A percentile compares a stretch with the other conserved stretches of the same genome.
phyloP scores from a whole-genome alignment of 495 filamentous ascomycete species.

The Amorphotheca resinae region DNA sequence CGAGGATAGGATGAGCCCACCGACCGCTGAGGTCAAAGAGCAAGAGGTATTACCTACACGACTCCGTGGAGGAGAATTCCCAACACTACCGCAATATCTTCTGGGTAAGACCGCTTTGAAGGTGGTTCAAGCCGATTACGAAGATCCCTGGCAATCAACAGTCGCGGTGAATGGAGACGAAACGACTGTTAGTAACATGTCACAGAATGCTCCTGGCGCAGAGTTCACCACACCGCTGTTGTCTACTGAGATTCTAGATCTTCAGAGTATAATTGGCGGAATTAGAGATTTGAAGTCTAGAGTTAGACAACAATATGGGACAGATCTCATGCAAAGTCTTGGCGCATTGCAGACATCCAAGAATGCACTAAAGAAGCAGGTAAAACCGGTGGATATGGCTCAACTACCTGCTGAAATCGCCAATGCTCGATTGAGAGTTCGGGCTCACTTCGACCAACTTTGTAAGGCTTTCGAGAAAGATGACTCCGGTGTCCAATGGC shows the following conservation, averaged over 20 bases:
- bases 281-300: slow-evolving; percentile 21
- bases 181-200: no score
- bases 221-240: not conserved
- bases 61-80: slow-evolving; percentile 14
- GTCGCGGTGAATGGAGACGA: no score
- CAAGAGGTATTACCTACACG: slow-evolving; percentile 12
- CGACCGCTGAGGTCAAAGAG: slow-evolving; percentile 1
- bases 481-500: slow-evolving; percentile 31
- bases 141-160: no score
- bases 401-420: not conserved
- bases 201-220: not conserved
- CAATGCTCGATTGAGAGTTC: not conserved
- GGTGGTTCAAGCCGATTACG: no score
- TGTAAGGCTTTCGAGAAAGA: slow-evolving; percentile 18
- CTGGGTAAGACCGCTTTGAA: slow-evolving; percentile 3
- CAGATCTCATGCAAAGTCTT: slow-evolving; percentile 29
- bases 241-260: slow-evolving; percentile 17
- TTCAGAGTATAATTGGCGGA: slow-evolving; percentile 23
- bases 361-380: not conserved
- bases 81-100: slow-evolving; percentile 6
- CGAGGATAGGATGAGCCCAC: not conserved
- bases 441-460: slow-evolving; percentile 11
- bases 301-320: slow-evolving; percentile 26
- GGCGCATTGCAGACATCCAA: slow-evolving; percentile 14
- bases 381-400: not conserved